These are phyloP conservation scores for Cyclocybe aegerita DNA, from an alignment of 768 basidiomycete genomes.

Conservation along the genomic window DNA sequence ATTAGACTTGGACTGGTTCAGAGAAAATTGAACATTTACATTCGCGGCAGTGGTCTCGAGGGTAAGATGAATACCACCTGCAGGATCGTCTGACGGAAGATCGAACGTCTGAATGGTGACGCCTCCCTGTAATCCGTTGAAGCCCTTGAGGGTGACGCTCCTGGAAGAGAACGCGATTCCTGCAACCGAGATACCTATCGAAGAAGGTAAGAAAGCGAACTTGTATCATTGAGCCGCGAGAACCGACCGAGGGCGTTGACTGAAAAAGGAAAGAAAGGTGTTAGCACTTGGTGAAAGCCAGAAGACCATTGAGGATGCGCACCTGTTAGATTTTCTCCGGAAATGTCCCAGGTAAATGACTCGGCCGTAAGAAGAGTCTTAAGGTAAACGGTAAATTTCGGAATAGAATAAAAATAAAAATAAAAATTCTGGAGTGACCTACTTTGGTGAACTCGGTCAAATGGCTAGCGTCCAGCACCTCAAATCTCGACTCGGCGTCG, in stretches of 20 bases:
- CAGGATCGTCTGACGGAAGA: conserved; percentile 67
- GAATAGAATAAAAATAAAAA: neutral
- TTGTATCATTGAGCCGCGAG: neutral
- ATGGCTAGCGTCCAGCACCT: conserved; percentile 54
- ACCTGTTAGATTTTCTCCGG: conserved; percentile 63
- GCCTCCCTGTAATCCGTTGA: conserved; percentile 64
- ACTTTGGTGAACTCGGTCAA: conserved; percentile 69
- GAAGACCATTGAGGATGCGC: conserved; percentile 11
- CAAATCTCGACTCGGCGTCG: conserved; percentile 52
- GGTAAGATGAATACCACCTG: conserved; percentile 69
- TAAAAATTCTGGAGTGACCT: neutral
- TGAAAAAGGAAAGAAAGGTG: conserved; percentile 18
- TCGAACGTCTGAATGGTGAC: conserved; percentile 69
- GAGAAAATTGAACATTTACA: conserved; percentile 33
- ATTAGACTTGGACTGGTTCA: neutral
- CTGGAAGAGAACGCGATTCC: conserved; percentile 56
- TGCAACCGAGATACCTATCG: conserved; percentile 53
- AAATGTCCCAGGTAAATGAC: conserved; percentile 70
- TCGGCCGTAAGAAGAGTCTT: conserved; percentile 60
- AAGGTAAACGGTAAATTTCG: neutral
- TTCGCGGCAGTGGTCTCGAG: conserved; percentile 60
- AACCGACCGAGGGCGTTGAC: conserved; percentile 56
- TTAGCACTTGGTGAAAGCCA: neutral
- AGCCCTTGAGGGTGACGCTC: conserved; percentile 63
- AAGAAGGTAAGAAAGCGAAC: neutral